These are phyloP conservation scores for Rhodotorula diobovata DNA, from an alignment of 768 basidiomycete species.

Conservation along the genomic window DNA sequence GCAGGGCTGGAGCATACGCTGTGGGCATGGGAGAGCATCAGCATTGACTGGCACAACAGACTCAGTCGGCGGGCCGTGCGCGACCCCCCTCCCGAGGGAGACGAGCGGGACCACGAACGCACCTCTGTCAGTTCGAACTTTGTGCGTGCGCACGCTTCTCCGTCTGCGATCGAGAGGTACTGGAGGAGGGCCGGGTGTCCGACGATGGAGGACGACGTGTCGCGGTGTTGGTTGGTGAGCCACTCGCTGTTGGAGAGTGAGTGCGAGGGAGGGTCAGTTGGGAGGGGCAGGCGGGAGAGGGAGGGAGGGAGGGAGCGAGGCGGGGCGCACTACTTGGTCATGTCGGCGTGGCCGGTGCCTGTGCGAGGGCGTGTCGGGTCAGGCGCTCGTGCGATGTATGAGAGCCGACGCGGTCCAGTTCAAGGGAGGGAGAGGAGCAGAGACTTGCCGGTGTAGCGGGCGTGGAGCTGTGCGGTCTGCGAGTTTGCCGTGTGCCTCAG, in stretches of 20 bases:
- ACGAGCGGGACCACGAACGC: slow-evolving; percentile 15
- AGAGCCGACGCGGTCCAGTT: too few species aligned
- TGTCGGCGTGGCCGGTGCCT: slow-evolving; percentile 93
- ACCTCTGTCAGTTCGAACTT: slow-evolving; percentile 98
- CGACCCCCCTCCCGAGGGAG: too few species aligned
- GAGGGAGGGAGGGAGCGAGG: neutral
- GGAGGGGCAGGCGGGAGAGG: too few species aligned
- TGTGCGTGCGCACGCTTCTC: slow-evolving; percentile 79
- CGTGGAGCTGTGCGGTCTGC: slow-evolving; percentile 70
- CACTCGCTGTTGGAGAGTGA: slow-evolving; percentile 72
- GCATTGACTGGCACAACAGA: too few species aligned
- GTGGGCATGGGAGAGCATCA: neutral
- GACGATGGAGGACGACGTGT: slow-evolving; percentile 86
- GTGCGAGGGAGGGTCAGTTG: neutral
- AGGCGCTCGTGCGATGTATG: neutral
- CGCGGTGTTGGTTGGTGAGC: slow-evolving; percentile 94
- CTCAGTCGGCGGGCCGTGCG: neutral
- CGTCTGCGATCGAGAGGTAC: slow-evolving; percentile 87
- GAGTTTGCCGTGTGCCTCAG: slow-evolving; percentile 93
- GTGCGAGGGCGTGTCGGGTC: slow-evolving; percentile 40
- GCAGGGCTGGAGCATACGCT: slow-evolving; percentile 93
- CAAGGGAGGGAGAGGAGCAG: neutral
- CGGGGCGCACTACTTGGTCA: slow-evolving; percentile 75
- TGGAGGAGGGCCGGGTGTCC: slow-evolving; percentile 81
- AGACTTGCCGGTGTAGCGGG: slow-evolving; percentile 55